Evolutionary conservation across 2,329 filamentous ascomycete genomes (phyloP), one percentile per base, ranked within the genome.

Genomic region (Ophiostoma himal-ulmi): DNA sequence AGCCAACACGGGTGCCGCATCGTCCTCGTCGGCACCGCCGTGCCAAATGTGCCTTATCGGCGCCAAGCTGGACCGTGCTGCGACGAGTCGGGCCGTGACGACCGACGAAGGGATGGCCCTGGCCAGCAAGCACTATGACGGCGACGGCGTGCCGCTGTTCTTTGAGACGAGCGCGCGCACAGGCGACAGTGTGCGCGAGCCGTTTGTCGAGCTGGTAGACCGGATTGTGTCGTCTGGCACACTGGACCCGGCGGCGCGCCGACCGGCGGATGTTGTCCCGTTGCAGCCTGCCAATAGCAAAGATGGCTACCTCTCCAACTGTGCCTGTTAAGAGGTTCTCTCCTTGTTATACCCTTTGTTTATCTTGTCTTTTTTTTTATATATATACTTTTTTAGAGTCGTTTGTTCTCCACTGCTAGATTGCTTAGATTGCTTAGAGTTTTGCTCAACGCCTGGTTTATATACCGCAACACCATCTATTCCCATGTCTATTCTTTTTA

Each of bases 131-230:
- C 80, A 83, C 70, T 81, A 80, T 14, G 48, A 48, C n/a, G 48
- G n/a, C 34, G 30, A 67, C 17, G 30, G 20, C 30, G 48, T 7
- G 22, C 39, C 52, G 3, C 77, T 78, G 7, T 86, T 86, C 76
- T 85, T 83, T 73, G 85, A 87, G 77, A 82, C 82, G 62, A 86
- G 84, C 75, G 80, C 83, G 64, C 84, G 84, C 78, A 85, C 84
- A 34, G 78, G 82, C 67, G 82, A 85, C 75, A 83, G 85, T 74
- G 81, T 86, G 30, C 78, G 81, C 72, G 79, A 78, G 75, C 82
- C 83, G 22, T 87, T 87, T 75, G 77, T 84, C 66, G 83, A 85
- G 68, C 79, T 85, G 65, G 82, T 86, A 37, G 81, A 84, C 73
- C 77, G 77, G 71, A 83, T 86, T 72, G 80, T 85, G 36, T 37